Evolutionary conservation across 768 basidiomycete species (phyloP), one percentile per base, ranked within the genome.

Genomic region (Neoboletus magnificus): DNA sequence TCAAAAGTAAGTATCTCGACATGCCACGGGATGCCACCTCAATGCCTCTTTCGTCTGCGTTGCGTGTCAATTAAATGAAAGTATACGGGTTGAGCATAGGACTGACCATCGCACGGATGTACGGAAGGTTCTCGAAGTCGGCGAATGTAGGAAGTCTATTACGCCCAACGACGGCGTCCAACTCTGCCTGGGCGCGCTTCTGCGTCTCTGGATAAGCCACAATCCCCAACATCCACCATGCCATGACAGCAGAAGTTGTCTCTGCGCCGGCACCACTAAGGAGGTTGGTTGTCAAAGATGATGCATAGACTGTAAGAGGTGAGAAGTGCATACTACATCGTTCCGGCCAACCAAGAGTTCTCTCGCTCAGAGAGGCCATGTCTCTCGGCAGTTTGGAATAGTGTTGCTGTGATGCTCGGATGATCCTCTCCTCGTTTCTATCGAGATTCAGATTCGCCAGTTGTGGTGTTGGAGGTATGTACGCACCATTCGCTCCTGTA

Each of bases 151-250:
- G 64, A 15, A 68, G 20, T 15, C 68, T 54, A 8, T 59, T 54
- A 2, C 29, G 46, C 20, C 65, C 71, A 16, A 70, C 54, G 13
- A 68, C 57, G 6, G 54, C 43, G 29, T 72, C 65, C 6, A 73
- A 45, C 49, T 71, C 62, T 2, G n/a, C 56, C 32, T 65, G 60
- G 0, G 65, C 71, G 32, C 59, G 56, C 25, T 52, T 56, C 50
- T 73, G 68, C 4, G 63, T 62, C 22, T 68, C 55, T 1, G 69
- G 71, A 46, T 68, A 57, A 5, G 56, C 43, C 9, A 62, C 58
- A 66, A 71, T 67, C 6, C 60, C 65, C 23, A 69, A 37, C 29
- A 71, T 56, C 56, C 52, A 57, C 45, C 58, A 71, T 58, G 46
- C 50, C 55, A 52, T 12, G 35, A 52, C 54, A n/a, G 25, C 32